Evolutionary conservation across 257 asterid species (phyloP), one percentile per base, ranked within the genome.

Genomic region (Plantago elongata): DNA sequence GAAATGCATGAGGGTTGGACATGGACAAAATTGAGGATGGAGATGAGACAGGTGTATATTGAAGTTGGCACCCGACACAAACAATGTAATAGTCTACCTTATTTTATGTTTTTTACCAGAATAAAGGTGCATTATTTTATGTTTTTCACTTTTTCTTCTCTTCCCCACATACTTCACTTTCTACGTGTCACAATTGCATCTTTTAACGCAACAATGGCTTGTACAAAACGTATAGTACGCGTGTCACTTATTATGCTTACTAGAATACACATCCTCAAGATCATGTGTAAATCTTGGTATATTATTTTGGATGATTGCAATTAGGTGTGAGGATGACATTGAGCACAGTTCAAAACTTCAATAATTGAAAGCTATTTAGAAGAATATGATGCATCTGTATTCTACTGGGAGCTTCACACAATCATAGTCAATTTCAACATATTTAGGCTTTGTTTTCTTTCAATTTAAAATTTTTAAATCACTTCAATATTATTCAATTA

Each of bases 131-230:
- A 62, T 45, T 45, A 52, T 51, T 68, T 45, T 61, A 60, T 11
- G 5, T 30, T 51, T 37, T 68, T n/a, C n/a, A n/a, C n/a, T n/a
- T 51, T 8, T 54, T 44, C 46, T 54, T 45, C 12, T 3, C 22
- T 9, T 13, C 56, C 11, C 56, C 74, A 62, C 57, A 69, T 55
- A 62, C 17, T 3, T 3, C 38, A 5, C 38, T 60, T 56, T 30
- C n/a, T 63, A 70, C 74, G 74, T 70, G 74, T 64, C 69, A 14
- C 65, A 47, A 7, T 56, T 27, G 9, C 2, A 5, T 56, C 49
- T 34, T 29, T 7, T n/a, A 15, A 51, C 27, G 8, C 18, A 14
- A 18, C 37, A 3, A 22, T 46, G 14, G 50, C 11, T 56, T 29
- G 10, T 52, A n/a, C 54, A 52, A 5, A 13, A 52, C 27, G 2